Conservation (phyloP, 495 filamentous ascomycete species). For the Daldinia bambusicola region DNA sequence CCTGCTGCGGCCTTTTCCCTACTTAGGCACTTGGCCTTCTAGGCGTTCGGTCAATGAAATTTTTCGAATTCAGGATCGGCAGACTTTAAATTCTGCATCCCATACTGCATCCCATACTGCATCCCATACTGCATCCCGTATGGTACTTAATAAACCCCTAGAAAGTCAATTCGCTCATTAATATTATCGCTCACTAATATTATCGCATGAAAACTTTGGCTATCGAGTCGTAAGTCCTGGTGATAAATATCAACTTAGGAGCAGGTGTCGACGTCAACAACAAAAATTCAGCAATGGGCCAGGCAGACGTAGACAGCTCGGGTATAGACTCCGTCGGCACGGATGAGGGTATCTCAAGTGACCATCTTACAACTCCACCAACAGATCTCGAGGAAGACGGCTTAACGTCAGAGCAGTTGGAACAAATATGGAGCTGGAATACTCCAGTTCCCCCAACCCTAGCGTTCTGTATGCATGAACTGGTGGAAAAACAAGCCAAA, state of each 20-base stretch:
- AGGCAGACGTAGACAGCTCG: slow-evolving; percentile 25
- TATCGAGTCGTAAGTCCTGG: slow-evolving; percentile 3
- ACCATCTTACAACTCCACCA: slow-evolving; percentile 45
- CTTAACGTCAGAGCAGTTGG: slow-evolving; percentile 43
- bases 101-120: no score
- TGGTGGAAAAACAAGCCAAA: slow-evolving; percentile 49
- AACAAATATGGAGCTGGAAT: slow-evolving; percentile 56
- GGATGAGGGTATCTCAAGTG: slow-evolving; percentile 40
- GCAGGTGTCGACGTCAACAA: background rate
- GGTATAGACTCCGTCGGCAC: slow-evolving; percentile 33
- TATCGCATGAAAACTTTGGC: background rate
- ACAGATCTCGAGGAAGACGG: slow-evolving; percentile 47
- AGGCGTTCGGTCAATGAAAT: slow-evolving; percentile 21
- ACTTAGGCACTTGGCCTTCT: slow-evolving; percentile 17
- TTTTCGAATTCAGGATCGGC: slow-evolving; percentile 27
- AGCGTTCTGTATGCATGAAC: slow-evolving; percentile 53
- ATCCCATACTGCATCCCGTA: slow-evolving; percentile 20
- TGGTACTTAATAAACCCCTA: slow-evolving; percentile 25
- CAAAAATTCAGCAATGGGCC: slow-evolving; percentile 27
- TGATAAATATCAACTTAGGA: slow-evolving; percentile 5
- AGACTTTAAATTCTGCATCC: slow-evolving; percentile 19
- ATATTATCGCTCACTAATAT: slow-evolving; percentile 10
- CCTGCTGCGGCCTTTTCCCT: slow-evolving; percentile 28
- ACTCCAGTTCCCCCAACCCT: slow-evolving; percentile 51
- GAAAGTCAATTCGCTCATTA: slow-evolving; percentile 10